Conservation (phyloP, 371 early-diverging fungal genomes). For the Mucor plumbeus region DNA sequence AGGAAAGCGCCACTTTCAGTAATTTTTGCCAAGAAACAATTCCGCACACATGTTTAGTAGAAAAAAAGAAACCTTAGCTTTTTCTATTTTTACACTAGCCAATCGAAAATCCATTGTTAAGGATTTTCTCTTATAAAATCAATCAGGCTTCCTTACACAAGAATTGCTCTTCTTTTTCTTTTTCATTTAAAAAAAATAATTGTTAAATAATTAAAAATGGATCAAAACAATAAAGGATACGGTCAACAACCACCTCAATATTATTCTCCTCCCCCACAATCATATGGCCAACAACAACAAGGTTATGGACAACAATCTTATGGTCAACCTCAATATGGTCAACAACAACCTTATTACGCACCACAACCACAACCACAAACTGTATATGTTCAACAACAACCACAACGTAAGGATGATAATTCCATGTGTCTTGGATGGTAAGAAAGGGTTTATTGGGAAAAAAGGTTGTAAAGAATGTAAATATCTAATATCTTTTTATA, state of each 20-base stretch:
- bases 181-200: too few species aligned
- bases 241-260: constrained; percentile 29
- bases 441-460: not conserved
- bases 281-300: constrained; percentile 11
- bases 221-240: constrained; percentile 33
- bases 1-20: not conserved
- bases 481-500: not conserved
- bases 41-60: not conserved
- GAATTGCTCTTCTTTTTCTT: constrained; percentile 9
- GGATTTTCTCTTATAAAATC: not conserved
- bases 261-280: constrained; percentile 25
- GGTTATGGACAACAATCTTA: constrained; percentile 14
- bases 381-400: constrained; percentile 40
- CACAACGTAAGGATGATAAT: constrained; percentile 28
- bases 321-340: constrained; percentile 17
- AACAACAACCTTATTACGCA: constrained; percentile 26
- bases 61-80: not conserved
- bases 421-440: constrained; percentile 52
- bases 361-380: constrained; percentile 34
- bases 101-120: not conserved
- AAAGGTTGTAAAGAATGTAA: not conserved
- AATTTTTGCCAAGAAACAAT: not conserved
- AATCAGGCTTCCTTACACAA: not conserved
- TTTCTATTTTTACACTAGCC: not conserved
- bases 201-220: constrained; percentile 11